Evolutionary conservation across 164 flowering plant species (phyloP).

Genomic region (Aristolochia fimbriata): DNA sequence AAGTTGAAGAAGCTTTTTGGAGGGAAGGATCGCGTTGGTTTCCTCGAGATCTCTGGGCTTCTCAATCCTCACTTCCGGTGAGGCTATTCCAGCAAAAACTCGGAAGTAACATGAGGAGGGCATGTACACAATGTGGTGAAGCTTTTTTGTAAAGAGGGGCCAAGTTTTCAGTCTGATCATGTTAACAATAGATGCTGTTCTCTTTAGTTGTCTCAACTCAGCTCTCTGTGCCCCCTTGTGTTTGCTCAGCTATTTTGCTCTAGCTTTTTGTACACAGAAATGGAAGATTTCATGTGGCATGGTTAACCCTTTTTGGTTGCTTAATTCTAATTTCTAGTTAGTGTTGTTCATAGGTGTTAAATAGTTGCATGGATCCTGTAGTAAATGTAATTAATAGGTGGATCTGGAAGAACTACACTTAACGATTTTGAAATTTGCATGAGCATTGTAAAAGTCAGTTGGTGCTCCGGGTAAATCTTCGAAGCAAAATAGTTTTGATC

Average conservation of each 20-base stretch:
- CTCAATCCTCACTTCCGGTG: conserved; percentile 72
- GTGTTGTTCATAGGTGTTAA: no score
- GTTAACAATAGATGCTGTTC: not conserved
- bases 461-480: no score
- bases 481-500: no score
- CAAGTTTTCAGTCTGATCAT: not conserved
- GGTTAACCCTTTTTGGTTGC: no score
- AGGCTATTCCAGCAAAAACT: not conserved
- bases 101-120: not conserved
- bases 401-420: no score
- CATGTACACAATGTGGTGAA: not conserved
- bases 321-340: no score
- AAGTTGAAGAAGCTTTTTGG: conserved; percentile 81
- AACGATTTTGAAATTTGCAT: no score
- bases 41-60: conserved; percentile 79
- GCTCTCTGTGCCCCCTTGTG: not conserved
- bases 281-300: no score
- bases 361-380: no score
- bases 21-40: conserved; percentile 80
- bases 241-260: not conserved
- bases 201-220: not conserved
- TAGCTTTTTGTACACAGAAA: not conserved
- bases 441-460: no score
- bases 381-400: no score
- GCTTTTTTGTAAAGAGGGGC: not conserved